Conservation (phyloP, 306 rosid species). For the Carpinus fangiana region DNA sequence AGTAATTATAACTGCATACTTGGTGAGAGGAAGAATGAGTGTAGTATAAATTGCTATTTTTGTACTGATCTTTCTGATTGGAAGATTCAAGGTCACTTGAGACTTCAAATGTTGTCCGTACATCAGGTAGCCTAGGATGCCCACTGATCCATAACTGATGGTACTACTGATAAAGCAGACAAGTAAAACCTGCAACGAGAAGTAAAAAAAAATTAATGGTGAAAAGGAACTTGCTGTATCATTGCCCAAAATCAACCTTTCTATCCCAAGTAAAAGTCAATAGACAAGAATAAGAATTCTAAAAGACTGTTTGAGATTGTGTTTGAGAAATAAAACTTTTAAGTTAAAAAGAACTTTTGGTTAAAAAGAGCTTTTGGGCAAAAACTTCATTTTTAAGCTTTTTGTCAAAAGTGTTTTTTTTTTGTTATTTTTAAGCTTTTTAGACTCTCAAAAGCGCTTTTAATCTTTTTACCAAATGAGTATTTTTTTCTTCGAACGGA, state of each 20-base stretch:
- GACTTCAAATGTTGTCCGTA: slow-evolving; percentile 50
- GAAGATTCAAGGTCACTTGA: slow-evolving; percentile 70
- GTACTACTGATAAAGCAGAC: slow-evolving; percentile 54
- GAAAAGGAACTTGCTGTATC: neutral
- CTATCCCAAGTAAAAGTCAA: neutral
- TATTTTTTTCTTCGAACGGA: too few relatives aligned
- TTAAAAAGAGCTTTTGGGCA: too few relatives aligned
- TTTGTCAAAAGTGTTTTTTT: too few relatives aligned
- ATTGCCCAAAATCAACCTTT: neutral
- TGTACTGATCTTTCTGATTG: slow-evolving; percentile 39
- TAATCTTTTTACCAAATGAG: too few relatives aligned
- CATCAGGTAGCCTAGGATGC: slow-evolving; percentile 58
- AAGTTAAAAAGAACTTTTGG: too few relatives aligned
- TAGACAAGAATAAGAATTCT: neutral
- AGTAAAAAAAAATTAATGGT: neutral
- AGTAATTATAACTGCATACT: slow-evolving; percentile 53
- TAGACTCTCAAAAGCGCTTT: too few relatives aligned
- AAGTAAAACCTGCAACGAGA: slow-evolving; percentile 54
- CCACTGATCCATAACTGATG: slow-evolving; percentile 53
- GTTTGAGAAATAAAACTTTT: too few relatives aligned
- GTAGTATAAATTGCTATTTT: slow-evolving; percentile 63
- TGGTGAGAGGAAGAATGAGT: slow-evolving; percentile 62
- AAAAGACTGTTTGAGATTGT: too few relatives aligned
- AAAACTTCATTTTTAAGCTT: too few relatives aligned
- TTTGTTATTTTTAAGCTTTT: too few relatives aligned